Evolutionary conservation across 1,139 yeast genomes (phyloP), one percentile per base, ranked within the genome.

Genomic region (Candida gigantensis): DNA sequence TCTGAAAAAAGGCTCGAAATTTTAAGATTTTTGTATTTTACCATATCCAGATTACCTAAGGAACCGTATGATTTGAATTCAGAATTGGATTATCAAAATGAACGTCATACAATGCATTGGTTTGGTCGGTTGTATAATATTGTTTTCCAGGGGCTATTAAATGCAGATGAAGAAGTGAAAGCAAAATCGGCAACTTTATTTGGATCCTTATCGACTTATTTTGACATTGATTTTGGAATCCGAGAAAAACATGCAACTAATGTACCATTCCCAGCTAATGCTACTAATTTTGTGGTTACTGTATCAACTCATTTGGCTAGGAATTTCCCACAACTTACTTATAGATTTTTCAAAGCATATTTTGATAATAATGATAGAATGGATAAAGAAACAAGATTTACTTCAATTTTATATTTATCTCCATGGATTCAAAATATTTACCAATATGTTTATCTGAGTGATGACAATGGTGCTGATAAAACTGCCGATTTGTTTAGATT

Each of bases 381-480:
- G 21, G 67, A 75, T 5, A 41, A 41, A 3, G 62, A 57, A 18
- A 57, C 58, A 31, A 57, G 60, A 36, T 47, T 67, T 30, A 58
- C 65, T 41, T 74, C 80, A 1, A 63, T 83, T 4, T 60, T 73
- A 45, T 81, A 79, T 51, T 65, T 82, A 9, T 70, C 87, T 1
- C 90, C 94, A 2, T 88, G 96, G 95, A 70, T 85, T n/a, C 74
- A 73, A 24, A 84, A 87, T 49, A 66, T 86, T 19, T 77, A 81
- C 51, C 70, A 69, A 17, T 60, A 77, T 47, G 79, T 86, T 10
- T 81, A 71, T 50, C 52, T 73, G 29, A 76, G 72, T 48, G 79
- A 75, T 20, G 72, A 71, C 25, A 65, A 62, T 41, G 94, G 95
- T 0, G 73, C 79, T 1, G 83, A 77, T 36, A 67, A 77, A 38